Percentiles rank a stretch among this genome's conserved stretches.
These are phyloP conservation scores for Fusarium paranaense DNA, from an alignment of 2,329 filamentous ascomycete genomes.

Conservation along the genomic window DNA sequence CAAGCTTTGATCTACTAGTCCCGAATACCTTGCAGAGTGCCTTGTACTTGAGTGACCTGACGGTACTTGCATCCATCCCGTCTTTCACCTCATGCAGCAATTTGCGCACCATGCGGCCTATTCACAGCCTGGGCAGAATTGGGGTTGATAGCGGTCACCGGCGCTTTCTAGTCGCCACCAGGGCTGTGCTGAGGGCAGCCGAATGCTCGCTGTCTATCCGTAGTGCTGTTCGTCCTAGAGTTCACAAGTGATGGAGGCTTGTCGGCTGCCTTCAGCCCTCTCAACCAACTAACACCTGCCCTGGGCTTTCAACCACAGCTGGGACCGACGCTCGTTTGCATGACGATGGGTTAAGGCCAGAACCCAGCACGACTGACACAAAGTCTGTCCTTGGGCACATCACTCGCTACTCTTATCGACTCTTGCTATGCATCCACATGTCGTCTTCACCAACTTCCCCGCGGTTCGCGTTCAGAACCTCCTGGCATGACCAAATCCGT, in stretches of 20 bases:
- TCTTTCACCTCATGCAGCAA: background rate
- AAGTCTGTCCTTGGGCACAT: background rate
- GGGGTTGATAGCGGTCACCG: background rate
- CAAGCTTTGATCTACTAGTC: background rate
- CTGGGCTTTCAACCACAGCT: background rate
- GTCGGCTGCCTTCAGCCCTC: background rate
- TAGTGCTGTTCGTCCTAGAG: background rate
- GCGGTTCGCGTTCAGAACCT: background rate
- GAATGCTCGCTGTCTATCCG: background rate
- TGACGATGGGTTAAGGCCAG: background rate
- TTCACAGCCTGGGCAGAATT: background rate
- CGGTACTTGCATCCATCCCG: background rate
- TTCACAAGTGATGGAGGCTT: background rate
- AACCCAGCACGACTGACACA: background rate
- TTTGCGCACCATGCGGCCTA: slow-evolving; percentile 5
- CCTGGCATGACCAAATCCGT: slow-evolving; percentile 24
- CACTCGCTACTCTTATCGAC: background rate
- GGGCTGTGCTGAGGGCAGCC: background rate
- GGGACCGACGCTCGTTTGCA: background rate
- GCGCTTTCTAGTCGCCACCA: background rate
- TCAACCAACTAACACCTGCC: background rate
- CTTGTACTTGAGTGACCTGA: slow-evolving; percentile 4
- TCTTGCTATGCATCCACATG: slow-evolving; percentile 18
- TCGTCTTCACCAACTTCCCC: slow-evolving; percentile 16
- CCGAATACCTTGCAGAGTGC: slow-evolving; percentile 2